Conservation (phyloP, 2,329 filamentous ascomycete genomes). For the Ophiostoma angusticollis region DNA sequence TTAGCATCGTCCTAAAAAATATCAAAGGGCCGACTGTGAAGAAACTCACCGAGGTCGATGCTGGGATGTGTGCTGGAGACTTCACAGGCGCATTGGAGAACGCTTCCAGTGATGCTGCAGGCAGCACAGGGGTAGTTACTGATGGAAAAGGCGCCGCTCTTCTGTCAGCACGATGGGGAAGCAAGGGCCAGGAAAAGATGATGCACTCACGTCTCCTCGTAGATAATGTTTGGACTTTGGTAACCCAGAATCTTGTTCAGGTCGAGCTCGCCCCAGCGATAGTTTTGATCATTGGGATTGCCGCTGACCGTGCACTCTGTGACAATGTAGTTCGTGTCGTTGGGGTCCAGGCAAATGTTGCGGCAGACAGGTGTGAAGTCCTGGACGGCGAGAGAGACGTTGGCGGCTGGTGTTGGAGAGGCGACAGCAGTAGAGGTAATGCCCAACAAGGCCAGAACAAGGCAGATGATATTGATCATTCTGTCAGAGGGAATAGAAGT, state of each 20-base stretch:
- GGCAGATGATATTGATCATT: too few relatives aligned
- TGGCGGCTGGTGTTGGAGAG: not conserved
- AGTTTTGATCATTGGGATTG: not conserved
- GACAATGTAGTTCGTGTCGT: not conserved
- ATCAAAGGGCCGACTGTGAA: not conserved
- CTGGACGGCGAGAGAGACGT: not conserved
- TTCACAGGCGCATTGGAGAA: not conserved
- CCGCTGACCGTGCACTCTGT: not conserved
- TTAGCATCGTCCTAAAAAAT: not conserved
- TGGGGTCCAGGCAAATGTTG: not conserved
- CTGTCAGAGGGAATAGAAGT: too few relatives aligned
- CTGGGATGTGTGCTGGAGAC: too few relatives aligned
- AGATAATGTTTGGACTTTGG: not conserved
- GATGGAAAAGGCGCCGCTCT: constrained; percentile 2
- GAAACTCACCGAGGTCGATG: not conserved
- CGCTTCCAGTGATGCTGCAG: not conserved
- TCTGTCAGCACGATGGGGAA: not conserved
- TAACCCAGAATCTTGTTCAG: constrained; percentile 1
- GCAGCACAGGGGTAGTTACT: not conserved
- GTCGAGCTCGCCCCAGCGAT: constrained; percentile 4
- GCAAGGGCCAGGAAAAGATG: not conserved
- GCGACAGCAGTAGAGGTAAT: not conserved
- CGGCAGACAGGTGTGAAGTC: not conserved
- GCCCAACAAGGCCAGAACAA: not conserved
- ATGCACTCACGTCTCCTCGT: not conserved